Base-by-base conservation (phyloP, 2,329 filamentous ascomycete genomes). In the Lecanicillium sp. region DNA sequence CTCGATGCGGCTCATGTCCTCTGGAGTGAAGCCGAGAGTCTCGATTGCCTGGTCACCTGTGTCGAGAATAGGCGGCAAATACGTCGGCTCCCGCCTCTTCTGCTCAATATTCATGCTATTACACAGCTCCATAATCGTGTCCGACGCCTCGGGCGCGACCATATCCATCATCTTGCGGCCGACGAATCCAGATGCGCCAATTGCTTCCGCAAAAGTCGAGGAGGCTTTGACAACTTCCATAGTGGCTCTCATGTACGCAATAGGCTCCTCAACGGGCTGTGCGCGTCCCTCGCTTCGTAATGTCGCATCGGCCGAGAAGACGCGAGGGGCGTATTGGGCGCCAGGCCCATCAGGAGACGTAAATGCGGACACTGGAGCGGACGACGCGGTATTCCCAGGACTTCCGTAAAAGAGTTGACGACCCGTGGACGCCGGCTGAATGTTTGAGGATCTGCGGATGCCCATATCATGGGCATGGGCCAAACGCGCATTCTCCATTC, bases 31-130 rank as follows among this genome's bases (percentile, higher is more conserved):
- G 1, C 75, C 73, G 12, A 83, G 67, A 1, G 68, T 66, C 48
- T 77, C 73, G 26, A 83, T 74, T 14, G 79, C 71, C 21, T 73
- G 68, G 20, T 78, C 73, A 43, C 78, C 73, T 49, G 73, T 73
- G 30, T 69, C 72, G 51, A 79, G 73, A n/a, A 84, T 83, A 2
- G 81, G 81, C 4, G 81, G 80, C 17, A 84, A 67, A 58, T 84
- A 83, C 38, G 78, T 79, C 15, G 80, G 79, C 24, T 81, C 78
- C 48, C 72, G 78, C 54, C 72, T 68, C 26, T 70, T 66, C 51
- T 80, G 78, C 54, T 84, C 80, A 14, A 76, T 73, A 44, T 78
- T 71, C 39, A 85, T 67, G 43, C 71, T 68, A 40, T 68, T 69
- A 54, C 78, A 75, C 37, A 82, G 62, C 8, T 63, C 64, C 33